Base-by-base conservation (phyloP, 2,329 filamentous ascomycete genomes). In the Penicillium sp. region DNA sequence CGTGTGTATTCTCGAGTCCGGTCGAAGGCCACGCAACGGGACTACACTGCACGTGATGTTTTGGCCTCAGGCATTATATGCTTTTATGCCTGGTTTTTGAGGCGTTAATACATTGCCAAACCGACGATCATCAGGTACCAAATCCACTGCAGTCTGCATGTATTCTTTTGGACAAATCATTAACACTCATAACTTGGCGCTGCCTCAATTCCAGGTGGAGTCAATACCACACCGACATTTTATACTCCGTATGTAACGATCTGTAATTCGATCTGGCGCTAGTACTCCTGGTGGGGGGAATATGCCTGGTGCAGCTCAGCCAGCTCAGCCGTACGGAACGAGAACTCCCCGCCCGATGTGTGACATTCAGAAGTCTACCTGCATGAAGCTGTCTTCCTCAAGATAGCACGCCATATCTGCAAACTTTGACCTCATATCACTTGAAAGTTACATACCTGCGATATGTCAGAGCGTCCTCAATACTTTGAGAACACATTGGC, bases 1-100 rank as follows among this genome's bases (percentile, higher is more conserved):
- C 70, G 60, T 67, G 69, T 62, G 72, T 74, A 74, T 73, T 74
- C 71, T 74, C 64, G 70, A 74, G 72, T 72, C 70, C 71, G 72
- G 71, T 73, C 66, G 67, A 56, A 57, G 55, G 63, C 65, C 72
- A 71, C 71, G 71, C 72, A 72, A 68, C 42, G 56, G 36, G 14
- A 34, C 7, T 14, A 38, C 36, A 2, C 36, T 38, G n/a, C 47
- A 24, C 39, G 16, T 55, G 53, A 40, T 14, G 7, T 39, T 13
- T 11, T 34, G 5, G 31, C 31, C 31, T 34, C 31, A 34, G 31
- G 31, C 9, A 32, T 4, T 50, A 50, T 42, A 34, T 39, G 22
- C 32, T 31, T 54, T 48, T 45, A 22, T 55, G 45, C 45, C 45
- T 21, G 1, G 8, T 21, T 14, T 6, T 14, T 48, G 21, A 40